These are phyloP conservation scores for Rhodotorula sp. DNA, from an alignment of 1,284 basidiomycete genomes.

Conservation along the genomic window DNA sequence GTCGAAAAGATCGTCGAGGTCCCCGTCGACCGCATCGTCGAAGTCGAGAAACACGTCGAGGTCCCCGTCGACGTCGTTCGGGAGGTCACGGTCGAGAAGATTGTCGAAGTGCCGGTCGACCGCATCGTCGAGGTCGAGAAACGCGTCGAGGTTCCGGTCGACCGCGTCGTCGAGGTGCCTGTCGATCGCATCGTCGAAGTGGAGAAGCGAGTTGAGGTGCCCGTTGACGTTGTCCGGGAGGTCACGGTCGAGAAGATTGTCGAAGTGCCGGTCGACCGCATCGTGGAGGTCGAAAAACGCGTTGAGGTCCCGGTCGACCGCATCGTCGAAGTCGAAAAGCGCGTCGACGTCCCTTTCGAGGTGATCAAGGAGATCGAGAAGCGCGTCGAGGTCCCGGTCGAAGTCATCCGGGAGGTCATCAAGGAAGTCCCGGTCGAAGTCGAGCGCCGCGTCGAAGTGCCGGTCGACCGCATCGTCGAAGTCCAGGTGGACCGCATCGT, in stretches of 20 bases:
- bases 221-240: slow-evolving; percentile 51
- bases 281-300: background rate
- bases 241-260: slow-evolving; percentile 33
- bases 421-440: slow-evolving; percentile 14
- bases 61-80: background rate
- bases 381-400: slow-evolving; percentile 12
- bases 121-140: slow-evolving; percentile 2
- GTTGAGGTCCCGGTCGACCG: slow-evolving; percentile 15
- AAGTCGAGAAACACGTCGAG: background rate
- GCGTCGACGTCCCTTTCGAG: slow-evolving; percentile 14
- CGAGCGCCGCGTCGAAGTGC: slow-evolving; percentile 12
- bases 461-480: background rate
- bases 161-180: slow-evolving; percentile 22
- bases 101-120: slow-evolving; percentile 25
- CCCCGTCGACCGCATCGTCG: slow-evolving; percentile 22
- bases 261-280: slow-evolving; percentile 37
- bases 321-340: slow-evolving; percentile 28
- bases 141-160: slow-evolving; percentile 25
- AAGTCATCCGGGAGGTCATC: slow-evolving; percentile 11
- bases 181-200: background rate
- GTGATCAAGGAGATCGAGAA: slow-evolving; percentile 7
- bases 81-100: too few species aligned
- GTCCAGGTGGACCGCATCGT: background rate
- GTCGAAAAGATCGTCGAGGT: slow-evolving; percentile 27
- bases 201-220: slow-evolving; percentile 45